phyloP scores from a whole-genome alignment of 2,329 filamentous ascomycete genomes.

The Mollisia scopiformis region DNA sequence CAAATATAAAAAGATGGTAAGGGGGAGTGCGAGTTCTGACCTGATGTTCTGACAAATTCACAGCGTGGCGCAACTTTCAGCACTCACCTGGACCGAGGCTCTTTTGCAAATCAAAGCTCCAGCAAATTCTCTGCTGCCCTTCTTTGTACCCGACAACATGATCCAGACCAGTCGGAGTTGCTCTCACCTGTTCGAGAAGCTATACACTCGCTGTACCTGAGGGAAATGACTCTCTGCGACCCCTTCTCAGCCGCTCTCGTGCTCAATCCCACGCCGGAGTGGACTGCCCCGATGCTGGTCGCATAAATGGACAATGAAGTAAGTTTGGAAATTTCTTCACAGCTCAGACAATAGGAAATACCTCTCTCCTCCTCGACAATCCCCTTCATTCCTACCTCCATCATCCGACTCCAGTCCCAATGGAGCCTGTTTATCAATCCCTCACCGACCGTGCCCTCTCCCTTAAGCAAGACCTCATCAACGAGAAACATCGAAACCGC shows the following conservation, averaged over 20 bases:
- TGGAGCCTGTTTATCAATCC: constrained; percentile 25
- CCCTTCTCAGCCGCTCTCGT: neutral
- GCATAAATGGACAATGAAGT: neutral
- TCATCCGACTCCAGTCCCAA: neutral
- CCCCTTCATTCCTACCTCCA: neutral
- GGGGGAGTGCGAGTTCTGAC: too few species aligned
- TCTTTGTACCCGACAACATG: too few species aligned
- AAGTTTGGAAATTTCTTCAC: neutral
- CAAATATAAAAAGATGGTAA: too few species aligned
- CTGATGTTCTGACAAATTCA: neutral
- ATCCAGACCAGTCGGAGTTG: too few species aligned
- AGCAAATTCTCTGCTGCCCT: too few species aligned
- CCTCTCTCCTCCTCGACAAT: neutral
- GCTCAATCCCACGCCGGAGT: neutral
- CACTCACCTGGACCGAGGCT: neutral
- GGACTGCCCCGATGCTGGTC: neutral
- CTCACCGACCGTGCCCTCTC: constrained; percentile 20
- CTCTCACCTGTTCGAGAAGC: too few species aligned
- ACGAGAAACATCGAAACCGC: constrained; percentile 19
- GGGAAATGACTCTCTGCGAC: too few species aligned
- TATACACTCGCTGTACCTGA: too few species aligned
- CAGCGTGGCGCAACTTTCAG: neutral
- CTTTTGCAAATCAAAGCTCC: too few species aligned
- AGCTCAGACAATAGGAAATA: neutral
- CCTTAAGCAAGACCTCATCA: constrained; percentile 13